Percentiles rank a stretch among this genome's conserved stretches.
Conservation (phyloP, 306 rosid genomes). For the Vicia faba region DNA sequence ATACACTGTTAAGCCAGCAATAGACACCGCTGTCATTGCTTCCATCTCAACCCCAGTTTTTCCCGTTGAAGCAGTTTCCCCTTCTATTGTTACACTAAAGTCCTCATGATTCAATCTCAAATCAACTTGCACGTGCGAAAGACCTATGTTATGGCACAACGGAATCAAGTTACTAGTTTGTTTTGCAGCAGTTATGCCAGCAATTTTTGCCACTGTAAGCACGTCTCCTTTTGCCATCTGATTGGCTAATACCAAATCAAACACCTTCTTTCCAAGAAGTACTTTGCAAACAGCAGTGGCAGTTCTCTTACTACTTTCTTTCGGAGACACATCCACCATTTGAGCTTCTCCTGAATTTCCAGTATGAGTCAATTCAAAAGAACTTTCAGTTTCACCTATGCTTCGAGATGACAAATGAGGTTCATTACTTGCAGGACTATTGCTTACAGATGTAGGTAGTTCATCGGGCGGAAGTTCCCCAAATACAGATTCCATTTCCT, state of each 20-base stretch:
- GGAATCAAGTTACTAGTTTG: slow-evolving; percentile 83
- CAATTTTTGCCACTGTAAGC: slow-evolving; percentile 81
- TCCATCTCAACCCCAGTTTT: slow-evolving; percentile 86
- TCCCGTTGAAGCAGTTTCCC: slow-evolving; percentile 73
- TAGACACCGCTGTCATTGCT: slow-evolving; percentile 80
- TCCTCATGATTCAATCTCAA: slow-evolving; percentile 59
- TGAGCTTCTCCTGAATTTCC: slow-evolving; percentile 75
- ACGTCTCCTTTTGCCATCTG: slow-evolving; percentile 85
- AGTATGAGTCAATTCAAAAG: slow-evolving; percentile 64
- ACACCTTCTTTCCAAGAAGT: slow-evolving; percentile 84
- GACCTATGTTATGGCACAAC: slow-evolving; percentile 71
- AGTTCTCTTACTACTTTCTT: slow-evolving; percentile 66
- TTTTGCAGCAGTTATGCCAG: slow-evolving; percentile 91
- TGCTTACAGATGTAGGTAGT: slow-evolving; percentile 49
- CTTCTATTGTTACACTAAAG: slow-evolving; percentile 74
- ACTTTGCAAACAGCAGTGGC: slow-evolving; percentile 83
- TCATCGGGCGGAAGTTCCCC: slow-evolving; percentile 59
- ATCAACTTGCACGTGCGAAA: slow-evolving; percentile 68
- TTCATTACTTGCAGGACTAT: slow-evolving; percentile 37
- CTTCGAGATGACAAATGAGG: slow-evolving; percentile 34
- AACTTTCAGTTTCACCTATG: slow-evolving; percentile 38
- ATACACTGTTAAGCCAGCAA: slow-evolving; percentile 80
- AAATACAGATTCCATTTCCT: slow-evolving; percentile 88
- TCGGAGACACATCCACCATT: slow-evolving; percentile 90
- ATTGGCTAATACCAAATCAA: slow-evolving; percentile 65